Evolutionary conservation across 2,329 filamentous ascomycete genomes (phyloP).

Genomic region (Aspergillus quadricinctus): DNA sequence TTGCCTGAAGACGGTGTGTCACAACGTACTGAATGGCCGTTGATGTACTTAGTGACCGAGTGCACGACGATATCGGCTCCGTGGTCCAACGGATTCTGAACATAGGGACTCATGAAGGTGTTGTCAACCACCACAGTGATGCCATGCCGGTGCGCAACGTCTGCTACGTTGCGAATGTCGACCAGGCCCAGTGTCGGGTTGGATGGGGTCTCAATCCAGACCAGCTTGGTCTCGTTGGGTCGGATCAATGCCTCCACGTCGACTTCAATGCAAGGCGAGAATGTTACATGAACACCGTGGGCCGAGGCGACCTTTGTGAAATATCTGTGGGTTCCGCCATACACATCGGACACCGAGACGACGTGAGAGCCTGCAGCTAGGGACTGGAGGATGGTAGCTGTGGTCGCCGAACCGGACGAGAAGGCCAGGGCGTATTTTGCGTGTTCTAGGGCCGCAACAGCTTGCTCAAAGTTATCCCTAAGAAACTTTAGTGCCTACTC

Average conservation of each 20-base stretch:
- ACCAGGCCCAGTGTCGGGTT: slow-evolving; percentile 93
- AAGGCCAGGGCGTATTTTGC: slow-evolving; percentile 92
- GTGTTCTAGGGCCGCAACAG: slow-evolving; percentile 87
- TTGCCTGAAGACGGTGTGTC: background rate
- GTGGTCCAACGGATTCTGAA: slow-evolving; percentile 92
- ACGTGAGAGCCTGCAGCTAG: slow-evolving; percentile 88
- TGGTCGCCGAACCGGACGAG: slow-evolving; percentile 88
- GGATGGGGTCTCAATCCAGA: slow-evolving; percentile 95
- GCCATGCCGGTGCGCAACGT: slow-evolving; percentile 77
- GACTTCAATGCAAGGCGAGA: slow-evolving; percentile 85
- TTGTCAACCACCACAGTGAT: slow-evolving; percentile 98
- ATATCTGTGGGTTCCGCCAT: slow-evolving; percentile 96
- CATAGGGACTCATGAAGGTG: slow-evolving; percentile 93
- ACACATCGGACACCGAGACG: slow-evolving; percentile 94
- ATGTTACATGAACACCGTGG: slow-evolving; percentile 90
- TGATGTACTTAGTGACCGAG: slow-evolving; percentile 98
- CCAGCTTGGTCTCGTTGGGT: slow-evolving; percentile 74
- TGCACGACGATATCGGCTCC: slow-evolving; percentile 96
- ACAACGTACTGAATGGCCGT: slow-evolving; percentile 66
- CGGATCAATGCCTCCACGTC: slow-evolving; percentile 82
- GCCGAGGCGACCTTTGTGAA: slow-evolving; percentile 97
- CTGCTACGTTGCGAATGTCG: slow-evolving; percentile 82
- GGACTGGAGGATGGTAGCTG: slow-evolving; percentile 87
- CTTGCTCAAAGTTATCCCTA: slow-evolving; percentile 85
- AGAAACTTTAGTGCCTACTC: slow-evolving; percentile 7